These are phyloP conservation scores for Aspergillus pseudoviridinutans DNA, from an alignment of 2,329 filamentous ascomycete species.

Conservation along the genomic window DNA sequence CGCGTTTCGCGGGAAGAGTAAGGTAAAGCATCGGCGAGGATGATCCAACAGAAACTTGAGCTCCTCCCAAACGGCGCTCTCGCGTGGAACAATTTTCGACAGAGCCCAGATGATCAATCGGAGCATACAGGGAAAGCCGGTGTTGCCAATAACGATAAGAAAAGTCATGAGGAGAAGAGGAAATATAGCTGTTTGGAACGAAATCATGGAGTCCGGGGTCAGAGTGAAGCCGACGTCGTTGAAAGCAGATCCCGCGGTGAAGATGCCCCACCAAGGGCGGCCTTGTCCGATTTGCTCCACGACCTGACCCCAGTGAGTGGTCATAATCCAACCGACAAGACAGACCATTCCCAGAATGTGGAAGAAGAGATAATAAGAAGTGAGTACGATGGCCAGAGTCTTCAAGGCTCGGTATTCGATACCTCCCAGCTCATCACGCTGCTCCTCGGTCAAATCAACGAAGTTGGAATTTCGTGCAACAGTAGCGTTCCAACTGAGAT, in stretches of 20 bases:
- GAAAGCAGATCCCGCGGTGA: conserved; percentile 81
- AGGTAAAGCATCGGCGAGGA: conserved; percentile 89
- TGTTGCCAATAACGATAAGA: conserved; percentile 91
- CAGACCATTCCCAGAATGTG: conserved; percentile 71
- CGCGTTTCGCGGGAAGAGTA: conserved; percentile 82
- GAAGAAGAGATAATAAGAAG: conserved; percentile 78
- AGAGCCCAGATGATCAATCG: conserved; percentile 85
- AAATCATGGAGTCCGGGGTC: conserved; percentile 89
- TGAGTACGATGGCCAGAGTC: conserved; percentile 72
- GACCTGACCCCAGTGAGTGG: conserved; percentile 59
- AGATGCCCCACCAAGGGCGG: conserved; percentile 85
- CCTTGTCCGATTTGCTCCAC: conserved; percentile 61
- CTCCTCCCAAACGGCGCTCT: conserved; percentile 79
- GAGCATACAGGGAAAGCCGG: conserved; percentile 90
- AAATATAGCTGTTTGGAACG: conserved; percentile 73
- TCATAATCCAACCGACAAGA: conserved; percentile 75
- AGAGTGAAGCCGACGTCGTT: conserved; percentile 93
- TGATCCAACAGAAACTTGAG: conserved; percentile 88
- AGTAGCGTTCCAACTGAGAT: conserved; percentile 91
- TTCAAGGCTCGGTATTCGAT: conserved; percentile 95
- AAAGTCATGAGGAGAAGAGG: conserved; percentile 75
- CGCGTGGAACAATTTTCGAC: conserved; percentile 62
- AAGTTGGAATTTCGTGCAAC: conserved; percentile 92
- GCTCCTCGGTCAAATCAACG: conserved; percentile 78
- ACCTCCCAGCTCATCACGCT: conserved; percentile 90